Conservation (phyloP, 1,139 yeast genomes). For the Lodderomyces orthopsilosis region DNA sequence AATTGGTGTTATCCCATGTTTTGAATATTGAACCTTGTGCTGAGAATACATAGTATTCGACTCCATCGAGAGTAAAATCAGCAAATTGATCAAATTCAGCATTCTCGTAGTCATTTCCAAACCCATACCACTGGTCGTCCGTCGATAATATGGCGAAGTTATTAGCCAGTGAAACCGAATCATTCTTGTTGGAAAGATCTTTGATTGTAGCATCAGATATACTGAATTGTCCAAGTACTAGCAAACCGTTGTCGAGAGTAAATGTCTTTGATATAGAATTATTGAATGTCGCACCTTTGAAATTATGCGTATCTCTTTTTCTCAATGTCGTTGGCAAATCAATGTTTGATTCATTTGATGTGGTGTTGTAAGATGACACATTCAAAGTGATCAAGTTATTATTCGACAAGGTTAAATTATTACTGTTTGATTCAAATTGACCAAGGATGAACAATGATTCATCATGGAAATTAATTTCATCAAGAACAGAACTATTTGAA, state of each 20-base stretch:
- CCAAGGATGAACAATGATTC: constrained; percentile 44
- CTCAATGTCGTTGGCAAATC: constrained; percentile 10
- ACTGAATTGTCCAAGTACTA: constrained; percentile 36
- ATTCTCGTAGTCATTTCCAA: constrained; percentile 34
- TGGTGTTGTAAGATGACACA: constrained; percentile 29
- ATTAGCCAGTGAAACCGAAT: constrained; percentile 25
- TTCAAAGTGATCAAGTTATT: constrained; percentile 28
- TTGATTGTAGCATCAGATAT: constrained; percentile 16
- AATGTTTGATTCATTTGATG: constrained; percentile 29
- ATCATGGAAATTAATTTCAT: constrained; percentile 24
- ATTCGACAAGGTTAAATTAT: constrained; percentile 28
- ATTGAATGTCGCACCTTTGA: constrained; percentile 34
- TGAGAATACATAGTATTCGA: constrained; percentile 39
- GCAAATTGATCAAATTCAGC: constrained; percentile 30
- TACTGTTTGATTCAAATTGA: constrained; percentile 39
- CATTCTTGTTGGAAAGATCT: constrained; percentile 32
- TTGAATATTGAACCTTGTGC: constrained; percentile 22
- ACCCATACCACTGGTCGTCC: constrained; percentile 32
- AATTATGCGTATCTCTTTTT: constrained; percentile 23
- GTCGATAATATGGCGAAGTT: constrained; percentile 32
- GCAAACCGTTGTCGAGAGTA: constrained; percentile 19
- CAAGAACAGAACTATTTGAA: constrained; percentile 41
- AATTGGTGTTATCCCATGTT: constrained; percentile 42
- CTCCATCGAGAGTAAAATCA: constrained; percentile 31
- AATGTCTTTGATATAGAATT: constrained; percentile 25